These are phyloP conservation scores for Chrysosporium queenslandicum DNA, from an alignment of 2,329 filamentous ascomycete species.

Conservation along the genomic window DNA sequence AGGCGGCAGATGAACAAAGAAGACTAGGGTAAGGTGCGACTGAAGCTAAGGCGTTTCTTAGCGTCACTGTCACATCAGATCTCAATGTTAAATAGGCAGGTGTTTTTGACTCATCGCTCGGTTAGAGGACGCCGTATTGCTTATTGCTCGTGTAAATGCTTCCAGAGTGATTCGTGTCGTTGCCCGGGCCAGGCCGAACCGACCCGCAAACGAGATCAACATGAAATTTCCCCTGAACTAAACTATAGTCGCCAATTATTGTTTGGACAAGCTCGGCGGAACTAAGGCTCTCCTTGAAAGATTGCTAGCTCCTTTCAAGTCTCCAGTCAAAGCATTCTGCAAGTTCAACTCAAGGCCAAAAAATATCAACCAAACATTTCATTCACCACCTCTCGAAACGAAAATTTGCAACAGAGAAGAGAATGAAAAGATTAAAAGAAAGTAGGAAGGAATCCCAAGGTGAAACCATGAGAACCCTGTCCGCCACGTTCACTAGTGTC, in stretches of 20 bases:
- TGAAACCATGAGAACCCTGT: constrained; percentile 5
- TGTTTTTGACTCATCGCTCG: too few relatives aligned
- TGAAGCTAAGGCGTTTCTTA: background rate
- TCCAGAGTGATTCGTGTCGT: background rate
- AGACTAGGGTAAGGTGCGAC: background rate
- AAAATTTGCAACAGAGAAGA: background rate
- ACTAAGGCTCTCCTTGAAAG: background rate
- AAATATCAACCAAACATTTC: too few relatives aligned
- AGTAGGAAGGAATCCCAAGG: background rate
- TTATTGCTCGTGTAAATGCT: background rate
- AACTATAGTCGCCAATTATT: background rate
- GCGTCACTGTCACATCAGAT: background rate
- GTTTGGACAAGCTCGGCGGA: background rate
- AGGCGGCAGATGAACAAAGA: background rate
- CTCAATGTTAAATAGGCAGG: background rate
- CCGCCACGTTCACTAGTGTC: constrained; percentile 9
- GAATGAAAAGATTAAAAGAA: background rate
- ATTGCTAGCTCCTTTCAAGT: background rate
- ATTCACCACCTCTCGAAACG: background rate
- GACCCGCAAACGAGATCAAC: constrained; percentile 4
- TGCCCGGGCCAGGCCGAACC: constrained; percentile 6
- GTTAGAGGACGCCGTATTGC: too few relatives aligned
- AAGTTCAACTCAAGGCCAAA: too few relatives aligned
- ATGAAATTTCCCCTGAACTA: background rate
- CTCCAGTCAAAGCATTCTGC: too few relatives aligned